Conservation (phyloP, 768 basidiomycete species). For the Pilatotrama ljubarskyi region DNA sequence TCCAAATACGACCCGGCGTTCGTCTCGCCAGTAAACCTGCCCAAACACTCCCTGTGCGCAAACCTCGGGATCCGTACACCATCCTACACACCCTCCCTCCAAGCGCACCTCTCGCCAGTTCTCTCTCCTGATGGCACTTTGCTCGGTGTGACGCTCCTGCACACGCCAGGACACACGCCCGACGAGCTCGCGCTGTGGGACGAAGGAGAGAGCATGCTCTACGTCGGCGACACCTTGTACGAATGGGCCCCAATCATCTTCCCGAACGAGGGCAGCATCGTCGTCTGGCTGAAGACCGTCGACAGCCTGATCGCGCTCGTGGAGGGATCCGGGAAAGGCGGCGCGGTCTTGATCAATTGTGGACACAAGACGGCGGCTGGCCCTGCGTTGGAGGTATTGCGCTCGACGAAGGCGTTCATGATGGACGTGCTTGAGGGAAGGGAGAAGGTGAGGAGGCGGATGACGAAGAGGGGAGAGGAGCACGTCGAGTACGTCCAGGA, state of each 20-base stretch:
- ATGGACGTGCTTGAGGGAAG: slow-evolving; percentile 44
- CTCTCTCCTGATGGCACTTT: slow-evolving; percentile 27
- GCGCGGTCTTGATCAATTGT: slow-evolving; percentile 41
- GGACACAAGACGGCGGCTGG: slow-evolving; percentile 49
- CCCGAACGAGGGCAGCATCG: slow-evolving; percentile 53
- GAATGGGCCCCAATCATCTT: slow-evolving; percentile 58
- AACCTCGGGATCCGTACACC: slow-evolving; percentile 43
- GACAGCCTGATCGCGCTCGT: slow-evolving; percentile 47
- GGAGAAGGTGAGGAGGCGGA: slow-evolving; percentile 37
- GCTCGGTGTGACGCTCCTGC: slow-evolving; percentile 45
- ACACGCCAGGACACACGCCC: slow-evolving; percentile 60
- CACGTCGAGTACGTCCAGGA: slow-evolving; percentile 47
- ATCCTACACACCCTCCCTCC: slow-evolving; percentile 47
- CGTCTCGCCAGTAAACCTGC: slow-evolving; percentile 40
- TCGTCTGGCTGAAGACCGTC: slow-evolving; percentile 48
- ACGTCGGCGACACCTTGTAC: slow-evolving; percentile 58
- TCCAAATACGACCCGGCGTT: slow-evolving; percentile 51
- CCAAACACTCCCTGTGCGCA: slow-evolving; percentile 49
- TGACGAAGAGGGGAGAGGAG: slow-evolving; percentile 37
- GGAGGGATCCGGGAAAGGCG: neutral
- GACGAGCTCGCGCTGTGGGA: slow-evolving; percentile 60
- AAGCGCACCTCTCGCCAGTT: slow-evolving; percentile 42
- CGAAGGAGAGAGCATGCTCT: slow-evolving; percentile 49
- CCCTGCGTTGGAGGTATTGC: slow-evolving; percentile 48
- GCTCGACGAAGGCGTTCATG: slow-evolving; percentile 46